Conservation (phyloP, 1,139 yeast genomes). For the Kurtzmaniella natalensis region DNA sequence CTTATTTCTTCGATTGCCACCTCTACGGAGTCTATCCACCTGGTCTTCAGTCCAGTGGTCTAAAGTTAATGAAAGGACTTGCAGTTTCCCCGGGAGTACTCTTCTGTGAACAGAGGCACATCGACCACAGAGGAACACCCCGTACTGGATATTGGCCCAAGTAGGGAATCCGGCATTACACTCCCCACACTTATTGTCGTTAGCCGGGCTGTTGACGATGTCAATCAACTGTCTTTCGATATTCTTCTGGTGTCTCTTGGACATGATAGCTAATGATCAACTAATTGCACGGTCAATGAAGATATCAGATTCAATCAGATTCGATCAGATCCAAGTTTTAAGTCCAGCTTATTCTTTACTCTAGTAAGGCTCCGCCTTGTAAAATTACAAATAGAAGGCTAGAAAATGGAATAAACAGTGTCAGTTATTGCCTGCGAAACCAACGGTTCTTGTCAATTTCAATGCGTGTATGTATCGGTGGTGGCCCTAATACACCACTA, state of each 20-base stretch:
- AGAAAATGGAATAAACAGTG: too few relatives aligned
- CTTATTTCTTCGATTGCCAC: conserved; percentile 65
- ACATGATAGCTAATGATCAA: too few relatives aligned
- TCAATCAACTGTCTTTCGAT: conserved; percentile 42
- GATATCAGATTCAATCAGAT: too few relatives aligned
- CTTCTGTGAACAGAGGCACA: conserved; percentile 79
- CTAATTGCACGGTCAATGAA: neutral
- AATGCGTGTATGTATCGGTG: too few relatives aligned
- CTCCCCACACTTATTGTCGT: conserved; percentile 68
- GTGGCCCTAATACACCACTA: too few relatives aligned
- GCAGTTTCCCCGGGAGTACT: conserved; percentile 55
- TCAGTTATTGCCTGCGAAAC: too few relatives aligned
- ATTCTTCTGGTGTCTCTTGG: conserved; percentile 32
- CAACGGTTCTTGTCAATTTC: too few relatives aligned
- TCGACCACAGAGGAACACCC: conserved; percentile 70
- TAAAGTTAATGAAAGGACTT: conserved; percentile 74
- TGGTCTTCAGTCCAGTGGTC: conserved; percentile 73
- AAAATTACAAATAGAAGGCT: too few relatives aligned
- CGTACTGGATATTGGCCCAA: conserved; percentile 48
- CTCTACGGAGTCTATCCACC: conserved; percentile 50
- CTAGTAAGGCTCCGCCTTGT: too few relatives aligned
- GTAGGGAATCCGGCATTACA: conserved; percentile 63
- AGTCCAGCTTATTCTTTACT: too few relatives aligned
- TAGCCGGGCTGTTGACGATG: conserved; percentile 33
- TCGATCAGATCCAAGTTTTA: too few relatives aligned